phyloP scores from a whole-genome alignment of 306 rosid genomes.

The Rubus parviflorus region DNA sequence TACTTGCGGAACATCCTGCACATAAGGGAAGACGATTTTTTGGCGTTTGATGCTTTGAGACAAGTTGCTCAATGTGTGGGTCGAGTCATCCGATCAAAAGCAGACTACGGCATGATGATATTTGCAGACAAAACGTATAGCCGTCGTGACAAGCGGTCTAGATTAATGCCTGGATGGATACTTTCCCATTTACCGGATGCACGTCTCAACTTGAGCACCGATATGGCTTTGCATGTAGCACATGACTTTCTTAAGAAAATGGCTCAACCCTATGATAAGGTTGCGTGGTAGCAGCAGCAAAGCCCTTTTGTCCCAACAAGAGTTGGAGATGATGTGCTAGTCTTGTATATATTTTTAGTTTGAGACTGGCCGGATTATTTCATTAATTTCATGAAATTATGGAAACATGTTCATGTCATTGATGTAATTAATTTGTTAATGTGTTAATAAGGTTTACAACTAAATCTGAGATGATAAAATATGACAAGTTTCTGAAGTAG shows the following conservation, averaged over 20 bases:
- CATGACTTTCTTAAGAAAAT: slow-evolving; percentile 1
- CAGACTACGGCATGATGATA: slow-evolving; percentile 99
- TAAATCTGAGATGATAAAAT: too few species aligned
- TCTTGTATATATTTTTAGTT: too few species aligned
- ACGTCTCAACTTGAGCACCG: slow-evolving; percentile 91
- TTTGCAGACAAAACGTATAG: slow-evolving; percentile 97
- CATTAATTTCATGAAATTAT: too few species aligned
- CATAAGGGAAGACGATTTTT: slow-evolving; percentile 93
- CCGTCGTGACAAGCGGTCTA: slow-evolving; percentile 95
- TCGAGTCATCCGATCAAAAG: slow-evolving; percentile 92
- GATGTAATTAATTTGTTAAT: too few species aligned
- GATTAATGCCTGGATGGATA: slow-evolving; percentile 85
- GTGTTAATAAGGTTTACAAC: too few species aligned
- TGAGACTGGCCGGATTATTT: too few species aligned
- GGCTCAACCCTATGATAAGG: too few species aligned
- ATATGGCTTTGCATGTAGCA: slow-evolving; percentile 95
- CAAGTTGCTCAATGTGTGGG: slow-evolving; percentile 99
- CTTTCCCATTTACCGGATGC: slow-evolving; percentile 91
- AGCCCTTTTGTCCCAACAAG: too few species aligned
- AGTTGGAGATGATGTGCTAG: too few species aligned
- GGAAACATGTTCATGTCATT: too few species aligned
- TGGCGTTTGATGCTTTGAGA: slow-evolving; percentile 96
- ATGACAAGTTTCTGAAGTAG: too few species aligned
- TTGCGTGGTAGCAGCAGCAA: too few species aligned
- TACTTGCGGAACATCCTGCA: slow-evolving; percentile 81